Evolutionary conservation across 1,284 basidiomycete genomes (phyloP).

Genomic region (Sanguinoderma infundibulare): DNA sequence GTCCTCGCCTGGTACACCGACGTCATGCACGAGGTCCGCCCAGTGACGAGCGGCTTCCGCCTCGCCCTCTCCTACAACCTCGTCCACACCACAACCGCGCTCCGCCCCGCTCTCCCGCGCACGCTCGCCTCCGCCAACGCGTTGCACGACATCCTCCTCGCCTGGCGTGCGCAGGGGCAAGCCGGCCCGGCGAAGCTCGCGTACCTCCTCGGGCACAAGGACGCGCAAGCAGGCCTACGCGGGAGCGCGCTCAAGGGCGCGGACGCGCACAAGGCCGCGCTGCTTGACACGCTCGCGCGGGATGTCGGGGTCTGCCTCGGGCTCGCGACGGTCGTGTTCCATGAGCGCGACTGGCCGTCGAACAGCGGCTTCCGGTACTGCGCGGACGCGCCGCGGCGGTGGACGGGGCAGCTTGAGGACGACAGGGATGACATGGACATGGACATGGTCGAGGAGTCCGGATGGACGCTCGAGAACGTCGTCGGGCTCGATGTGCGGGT

Average conservation of each 20-base stretch:
- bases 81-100: conserved; percentile 21
- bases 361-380: neutral
- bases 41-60: conserved; percentile 47
- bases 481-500: neutral
- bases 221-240: conserved; percentile 18
- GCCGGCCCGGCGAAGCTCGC: conserved; percentile 9
- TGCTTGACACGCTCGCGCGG: neutral
- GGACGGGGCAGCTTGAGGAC: neutral
- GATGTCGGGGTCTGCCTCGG: conserved; percentile 13
- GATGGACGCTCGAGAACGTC: neutral
- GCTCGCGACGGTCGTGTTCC: conserved; percentile 1
- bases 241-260: conserved; percentile 21
- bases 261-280: conserved; percentile 16
- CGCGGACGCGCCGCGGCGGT: neutral
- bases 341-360: neutral
- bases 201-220: conserved; percentile 21
- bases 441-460: neutral
- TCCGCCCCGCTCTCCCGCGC: conserved; percentile 13
- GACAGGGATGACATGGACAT: neutral
- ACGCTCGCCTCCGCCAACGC: neutral
- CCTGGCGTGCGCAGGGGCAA: neutral
- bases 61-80: conserved; percentile 54
- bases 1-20: conserved; percentile 54
- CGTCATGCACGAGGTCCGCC: conserved; percentile 48
- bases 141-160: neutral